Percentiles rank a stretch among this genome's conserved stretches.
Conservation (phyloP, 192 early-diverging fungal species). For the Mortierella hygrophila region DNA sequence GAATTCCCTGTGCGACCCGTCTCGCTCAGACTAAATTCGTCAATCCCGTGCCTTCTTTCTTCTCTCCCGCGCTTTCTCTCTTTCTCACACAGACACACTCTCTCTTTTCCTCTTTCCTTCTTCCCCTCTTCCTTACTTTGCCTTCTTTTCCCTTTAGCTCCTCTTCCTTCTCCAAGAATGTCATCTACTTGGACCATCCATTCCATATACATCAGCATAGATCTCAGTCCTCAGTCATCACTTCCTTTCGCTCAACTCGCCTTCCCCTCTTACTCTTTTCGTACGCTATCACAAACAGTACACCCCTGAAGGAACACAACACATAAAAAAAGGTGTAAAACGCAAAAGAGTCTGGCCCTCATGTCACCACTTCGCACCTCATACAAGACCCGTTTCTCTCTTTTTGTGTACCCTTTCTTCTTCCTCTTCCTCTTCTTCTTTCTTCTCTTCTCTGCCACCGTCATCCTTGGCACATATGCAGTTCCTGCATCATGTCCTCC, state of each 20-base stretch:
- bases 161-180: neutral
- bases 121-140: neutral
- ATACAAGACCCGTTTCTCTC: neutral
- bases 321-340: neutral
- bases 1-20: too few relatives aligned
- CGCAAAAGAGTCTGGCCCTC: neutral
- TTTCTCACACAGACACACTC: neutral
- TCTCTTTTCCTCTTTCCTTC: neutral
- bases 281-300: neutral
- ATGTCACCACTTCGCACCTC: neutral
- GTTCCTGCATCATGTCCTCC: neutral
- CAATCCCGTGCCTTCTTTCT: neutral
- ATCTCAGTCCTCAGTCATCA: neutral
- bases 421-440: neutral
- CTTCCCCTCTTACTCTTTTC: neutral
- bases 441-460: neutral
- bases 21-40: neutral
- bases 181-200: neutral
- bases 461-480: neutral
- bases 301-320: neutral
- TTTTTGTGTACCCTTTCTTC: neutral
- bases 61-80: neutral
- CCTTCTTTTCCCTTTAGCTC: neutral
- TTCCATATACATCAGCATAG: neutral
- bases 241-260: neutral